Evolutionary conservation across 2,329 filamentous ascomycete species (phyloP), one percentile per base, ranked within the genome.

Genomic region (Stagonosporopsis cucurbitacearum): DNA sequence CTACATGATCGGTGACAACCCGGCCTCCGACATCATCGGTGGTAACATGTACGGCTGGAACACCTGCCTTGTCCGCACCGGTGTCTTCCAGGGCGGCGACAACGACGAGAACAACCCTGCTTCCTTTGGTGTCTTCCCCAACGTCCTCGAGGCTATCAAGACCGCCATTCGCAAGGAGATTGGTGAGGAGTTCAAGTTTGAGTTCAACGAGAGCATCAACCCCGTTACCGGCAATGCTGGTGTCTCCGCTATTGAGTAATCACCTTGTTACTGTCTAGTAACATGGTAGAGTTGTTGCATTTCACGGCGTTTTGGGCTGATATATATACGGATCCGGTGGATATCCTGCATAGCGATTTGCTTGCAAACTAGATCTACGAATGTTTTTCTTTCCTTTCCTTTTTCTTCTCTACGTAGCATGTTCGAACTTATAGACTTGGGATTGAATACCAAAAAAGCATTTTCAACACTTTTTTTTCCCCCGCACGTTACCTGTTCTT

Each of bases 1-100:
- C 73, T 91, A 91, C 82, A 91, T 91, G 88, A 80, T 91, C 51
- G 88, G 88, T 62, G 88, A 91, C 76, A 91, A 90, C 79, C 88
- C 88, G 6, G 86, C 86, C 23, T 89, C 86, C 23, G 88, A 91
- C 71, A 90, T 91, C 68, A 82, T 89, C 61, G 89, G 89, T 59
- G 89, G 88, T 59, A 92, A 92, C 82, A 89, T 88, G 83, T 91
- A 92, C 75, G 88, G 88, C 57, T 92, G 89, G 89, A 92, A 92
- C 78, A 91, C 89, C 3, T 91, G 89, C 70, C 78, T 92, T 50
- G 89, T 92, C 53, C 85, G 88, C 70, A 92, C 89, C 0, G 89
- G 89, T 77, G 88, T 92, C 43, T 91, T 89, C 83, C 87, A 90
- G 78, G 89, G 89, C 59, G 88, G 85, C 17, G 88, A 86, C 56